phyloP scores from a whole-genome alignment of 257 asterid species.

The Eucommia ulmoides region DNA sequence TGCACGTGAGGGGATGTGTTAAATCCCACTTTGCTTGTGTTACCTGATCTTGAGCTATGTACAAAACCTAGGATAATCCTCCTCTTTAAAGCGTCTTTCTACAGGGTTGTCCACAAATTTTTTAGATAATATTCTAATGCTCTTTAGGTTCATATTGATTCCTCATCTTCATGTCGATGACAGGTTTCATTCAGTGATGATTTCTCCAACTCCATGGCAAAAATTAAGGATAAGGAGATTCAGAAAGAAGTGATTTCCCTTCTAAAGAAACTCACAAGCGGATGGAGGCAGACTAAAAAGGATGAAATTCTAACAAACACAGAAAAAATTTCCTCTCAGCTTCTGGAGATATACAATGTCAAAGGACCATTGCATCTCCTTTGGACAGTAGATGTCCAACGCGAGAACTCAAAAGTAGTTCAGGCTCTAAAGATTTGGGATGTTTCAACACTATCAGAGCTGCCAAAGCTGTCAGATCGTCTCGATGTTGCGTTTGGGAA shows the following conservation, averaged over 20 bases:
- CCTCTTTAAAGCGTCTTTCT: too few species aligned
- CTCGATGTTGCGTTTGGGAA: slow-evolving; percentile 11
- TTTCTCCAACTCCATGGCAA: slow-evolving; percentile 28
- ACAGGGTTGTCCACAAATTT: too few species aligned
- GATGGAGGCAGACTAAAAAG: slow-evolving; percentile 26
- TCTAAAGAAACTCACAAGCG: slow-evolving; percentile 38
- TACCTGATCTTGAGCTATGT: too few species aligned
- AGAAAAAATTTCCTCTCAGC: slow-evolving; percentile 13
- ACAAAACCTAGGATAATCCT: too few species aligned
- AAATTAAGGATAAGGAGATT: slow-evolving; percentile 11
- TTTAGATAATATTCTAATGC: too few species aligned
- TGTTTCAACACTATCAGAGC: slow-evolving; percentile 18
- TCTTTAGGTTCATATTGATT: neutral
- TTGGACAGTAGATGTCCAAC: slow-evolving; percentile 36
- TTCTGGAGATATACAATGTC: slow-evolving; percentile 24
- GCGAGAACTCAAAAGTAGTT: slow-evolving; percentile 11
- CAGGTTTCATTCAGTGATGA: slow-evolving; percentile 31
- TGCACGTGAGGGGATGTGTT: too few species aligned
- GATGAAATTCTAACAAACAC: slow-evolving; percentile 7
- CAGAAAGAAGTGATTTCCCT: slow-evolving; percentile 24
- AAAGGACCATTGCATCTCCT: slow-evolving; percentile 23
- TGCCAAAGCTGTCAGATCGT: slow-evolving; percentile 11
- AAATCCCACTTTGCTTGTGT: too few species aligned
- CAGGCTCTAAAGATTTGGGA: slow-evolving; percentile 39
- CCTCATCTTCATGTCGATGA: neutral